Base-by-base conservation (phyloP, 495 filamentous ascomycete genomes). In the Penicillium taxi region DNA sequence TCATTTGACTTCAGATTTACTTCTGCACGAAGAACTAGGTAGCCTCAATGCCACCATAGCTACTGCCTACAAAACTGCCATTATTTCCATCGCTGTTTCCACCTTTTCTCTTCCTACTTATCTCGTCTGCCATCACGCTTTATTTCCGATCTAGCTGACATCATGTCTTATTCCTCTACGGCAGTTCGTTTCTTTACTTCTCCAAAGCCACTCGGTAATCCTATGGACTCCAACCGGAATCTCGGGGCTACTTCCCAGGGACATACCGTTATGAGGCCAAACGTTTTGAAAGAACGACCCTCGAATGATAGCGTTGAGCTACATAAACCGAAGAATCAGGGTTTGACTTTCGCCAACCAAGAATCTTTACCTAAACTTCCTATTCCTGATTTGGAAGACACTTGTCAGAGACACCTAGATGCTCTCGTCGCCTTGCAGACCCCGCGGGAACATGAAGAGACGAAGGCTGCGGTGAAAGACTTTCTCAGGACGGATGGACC, bases 311-410 rank as follows among this genome's bases (percentile, higher is more conserved):
- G 26, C 14, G 55, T 45, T 4, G 41, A 46, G 29, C 32, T 11
- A 15, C 50, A 41, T 17, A 39, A 14, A 9, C 44, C 52, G 2
- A 58, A 54, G 32, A 53, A 47, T 12, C 53, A 56, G 35, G 63
- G 64, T 6, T 75, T 94, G 49, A 96, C 91, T 0, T 98, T 86
- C 61, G 82, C 89, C 23, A 70, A 78, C 41, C 89, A 98, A 55
- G 88, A 95, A 40, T 78, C 78, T 45, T 72, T 98, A 3, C 85
- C 87, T 8, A 94, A 94, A 59, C 67, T 98, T 17, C 91, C 91
- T 13, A 94, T 98, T 37, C 90, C 93, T 3, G 86, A 94, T n/a
- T 73, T 98, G 9, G 83, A 89, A 37, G 65, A 63, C 41, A 88
- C 83, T 4, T 86, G 82, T 52, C 72, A 77, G 46, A 87, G 78